A percentile compares a stretch with the other conserved stretches of the same genome.
These are phyloP conservation scores for Aegilops longissima DNA, from an alignment of 176 grass and related monocot genomes.

Conservation along the genomic window DNA sequence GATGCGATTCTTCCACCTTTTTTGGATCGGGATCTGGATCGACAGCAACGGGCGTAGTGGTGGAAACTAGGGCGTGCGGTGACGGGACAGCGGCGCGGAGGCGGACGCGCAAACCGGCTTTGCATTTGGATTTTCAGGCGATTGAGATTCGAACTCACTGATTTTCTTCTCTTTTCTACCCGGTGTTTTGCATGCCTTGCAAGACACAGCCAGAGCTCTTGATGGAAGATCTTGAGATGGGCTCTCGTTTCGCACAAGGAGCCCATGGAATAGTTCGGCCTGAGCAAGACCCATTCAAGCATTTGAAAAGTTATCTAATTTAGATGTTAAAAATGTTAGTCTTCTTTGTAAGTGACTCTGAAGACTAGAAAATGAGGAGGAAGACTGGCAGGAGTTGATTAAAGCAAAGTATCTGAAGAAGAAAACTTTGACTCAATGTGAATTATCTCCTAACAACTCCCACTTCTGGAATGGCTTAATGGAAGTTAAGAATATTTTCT, in stretches of 20 bases:
- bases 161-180: not conserved
- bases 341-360: too few species aligned
- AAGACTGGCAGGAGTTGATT: too few species aligned
- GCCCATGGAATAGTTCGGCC: not conserved
- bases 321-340: too few species aligned
- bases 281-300: not conserved
- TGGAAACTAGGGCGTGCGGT: not conserved
- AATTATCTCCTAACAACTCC: too few species aligned
- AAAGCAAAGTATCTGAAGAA: too few species aligned
- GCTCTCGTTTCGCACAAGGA: not conserved
- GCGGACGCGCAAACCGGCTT: not conserved
- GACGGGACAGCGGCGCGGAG: not conserved
- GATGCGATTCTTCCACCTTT: conserved; percentile 1
- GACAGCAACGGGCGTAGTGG: conserved; percentile 11
- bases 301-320: not conserved
- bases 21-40: not conserved
- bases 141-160: not conserved
- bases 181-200: not conserved
- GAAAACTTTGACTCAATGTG: too few species aligned
- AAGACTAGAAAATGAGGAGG: too few species aligned
- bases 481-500: too few species aligned
- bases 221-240: not conserved
- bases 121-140: not conserved
- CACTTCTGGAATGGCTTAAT: too few species aligned
- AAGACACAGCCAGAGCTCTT: not conserved